Base-by-base conservation (phyloP, 2,329 filamentous ascomycete genomes). In the Sarocladiaceae sp. region DNA sequence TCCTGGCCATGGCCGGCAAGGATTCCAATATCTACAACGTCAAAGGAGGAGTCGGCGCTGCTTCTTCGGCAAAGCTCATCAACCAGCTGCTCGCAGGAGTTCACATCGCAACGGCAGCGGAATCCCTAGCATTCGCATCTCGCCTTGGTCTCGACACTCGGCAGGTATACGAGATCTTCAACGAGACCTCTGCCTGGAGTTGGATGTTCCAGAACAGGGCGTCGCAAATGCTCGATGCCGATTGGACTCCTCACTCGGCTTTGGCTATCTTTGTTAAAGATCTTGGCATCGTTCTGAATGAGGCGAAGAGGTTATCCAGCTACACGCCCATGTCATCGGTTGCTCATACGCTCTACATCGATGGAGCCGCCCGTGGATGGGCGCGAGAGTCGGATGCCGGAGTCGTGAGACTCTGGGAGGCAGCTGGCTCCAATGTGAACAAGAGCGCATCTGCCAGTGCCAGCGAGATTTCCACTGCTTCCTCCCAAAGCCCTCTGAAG, bases 31-130 rank as follows among this genome's bases (percentile, higher is more conserved):
- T 65, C 9, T 76, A 73, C 53, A 62, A 68, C 15, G 69, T 78
- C 7, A 57, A 65, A 12, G 75, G 75, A 2, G 73, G 68, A 2
- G 63, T 78, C 37, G 72, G 71, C 20, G 66, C 67, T 4, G 74
- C 74, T 4, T 74, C 70, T 9, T 78, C 76, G 16, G 72, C 76
- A 53, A 79, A 79, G 52, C 69, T 79, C 39, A 69, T 80, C 41
- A 73, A 79, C 53, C 73, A 80, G 51, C 67, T 79, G 4, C 69
- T 81, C 33, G 73, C 74, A 1, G 76, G 73, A 2, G 72, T 78
- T 4, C 76, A 81, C 54, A 78, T 81, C 37, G 67, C 74, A 7
- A 63, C 71, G 0, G 67, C 74, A 3, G 69, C 68, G 13, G 78
- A 81, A 56, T 73, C 72, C 1, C 76, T 79, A 65, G 73, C 73